Percentiles rank a stretch among this genome's conserved stretches.
Evolutionary conservation across 179 eudicot species (phyloP).

Genomic region (Monotropa hypopitys): DNA sequence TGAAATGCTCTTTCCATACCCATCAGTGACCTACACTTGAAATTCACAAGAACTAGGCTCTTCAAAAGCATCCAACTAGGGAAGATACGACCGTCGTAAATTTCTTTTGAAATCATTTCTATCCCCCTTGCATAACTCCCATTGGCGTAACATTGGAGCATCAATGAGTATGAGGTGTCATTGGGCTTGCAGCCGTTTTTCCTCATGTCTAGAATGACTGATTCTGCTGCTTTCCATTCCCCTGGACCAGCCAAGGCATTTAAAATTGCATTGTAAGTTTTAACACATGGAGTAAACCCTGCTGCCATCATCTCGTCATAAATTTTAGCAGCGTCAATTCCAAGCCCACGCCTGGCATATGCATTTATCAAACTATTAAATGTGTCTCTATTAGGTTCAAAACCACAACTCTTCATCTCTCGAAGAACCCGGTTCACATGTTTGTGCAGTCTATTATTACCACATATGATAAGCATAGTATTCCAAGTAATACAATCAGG

Average conservation of each 20-base stretch:
- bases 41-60: constrained; percentile 58
- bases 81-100: constrained; percentile 54
- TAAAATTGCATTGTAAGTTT: constrained; percentile 75
- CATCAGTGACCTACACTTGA: constrained; percentile 44
- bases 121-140: constrained; percentile 55
- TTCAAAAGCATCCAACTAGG: constrained; percentile 84
- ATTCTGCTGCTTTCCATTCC: constrained; percentile 65
- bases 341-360: constrained; percentile 73
- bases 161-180: constrained; percentile 60
- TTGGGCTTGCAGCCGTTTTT: constrained; percentile 71
- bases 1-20: constrained; percentile 79
- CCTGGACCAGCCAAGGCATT: constrained; percentile 77
- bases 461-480: constrained; percentile 77
- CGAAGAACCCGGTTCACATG: constrained; percentile 57
- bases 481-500: constrained; percentile 89
- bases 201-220: constrained; percentile 59
- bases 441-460: constrained; percentile 51
- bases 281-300: constrained; percentile 67
- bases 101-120: constrained; percentile 41
- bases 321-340: constrained; percentile 50
- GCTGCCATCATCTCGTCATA: constrained; percentile 70
- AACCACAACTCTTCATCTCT: constrained; percentile 88
- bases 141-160: constrained; percentile 74
- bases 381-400: constrained; percentile 83
- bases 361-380: constrained; percentile 79